Percentiles rank a stretch among this genome's conserved stretches.
These are phyloP conservation scores for Juglanconis sp. DNA, from an alignment of 2,329 filamentous ascomycete species.

Conservation along the genomic window DNA sequence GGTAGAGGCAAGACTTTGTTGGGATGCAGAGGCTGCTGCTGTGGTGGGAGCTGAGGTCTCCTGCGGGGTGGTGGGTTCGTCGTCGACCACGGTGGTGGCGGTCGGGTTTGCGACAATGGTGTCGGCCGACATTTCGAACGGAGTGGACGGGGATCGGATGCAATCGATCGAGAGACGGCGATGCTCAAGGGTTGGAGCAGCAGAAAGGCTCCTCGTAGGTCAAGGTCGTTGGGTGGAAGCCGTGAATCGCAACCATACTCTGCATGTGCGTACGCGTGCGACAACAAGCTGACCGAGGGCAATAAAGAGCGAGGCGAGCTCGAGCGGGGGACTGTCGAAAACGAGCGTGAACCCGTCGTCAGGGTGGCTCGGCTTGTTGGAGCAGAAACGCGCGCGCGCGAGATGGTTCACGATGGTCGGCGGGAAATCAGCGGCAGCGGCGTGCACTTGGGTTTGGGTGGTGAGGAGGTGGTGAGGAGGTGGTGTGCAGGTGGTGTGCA, in stretches of 20 bases:
- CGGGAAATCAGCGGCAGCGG: background rate
- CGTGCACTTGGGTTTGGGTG: background rate
- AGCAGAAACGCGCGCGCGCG: background rate
- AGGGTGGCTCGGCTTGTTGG: background rate
- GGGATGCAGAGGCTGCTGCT: slow-evolving; percentile 33
- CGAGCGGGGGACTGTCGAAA: background rate
- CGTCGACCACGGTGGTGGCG: slow-evolving; percentile 1
- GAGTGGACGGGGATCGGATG: background rate
- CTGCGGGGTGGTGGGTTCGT: slow-evolving; percentile 10
- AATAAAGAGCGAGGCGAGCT: background rate
- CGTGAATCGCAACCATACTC: slow-evolving; percentile 7
- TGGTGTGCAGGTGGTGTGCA: background rate
- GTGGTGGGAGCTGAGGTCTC: background rate
- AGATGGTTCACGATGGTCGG: background rate
- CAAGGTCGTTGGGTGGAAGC: background rate
- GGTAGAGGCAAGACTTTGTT: slow-evolving; percentile 56
- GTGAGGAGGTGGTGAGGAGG: background rate
- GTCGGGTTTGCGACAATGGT: slow-evolving; percentile 2
- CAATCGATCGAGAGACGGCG: background rate
- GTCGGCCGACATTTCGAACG: slow-evolving; percentile 10
- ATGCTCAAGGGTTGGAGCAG: background rate
- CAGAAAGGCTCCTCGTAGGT: background rate
- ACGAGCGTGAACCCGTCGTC: background rate
- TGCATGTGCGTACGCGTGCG: slow-evolving; percentile 3
- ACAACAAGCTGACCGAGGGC: background rate